Percentiles rank a stretch among this genome's conserved stretches.
Conservation (phyloP, 805 yeast genomes). For the Soucietia sequanensis region DNA sequence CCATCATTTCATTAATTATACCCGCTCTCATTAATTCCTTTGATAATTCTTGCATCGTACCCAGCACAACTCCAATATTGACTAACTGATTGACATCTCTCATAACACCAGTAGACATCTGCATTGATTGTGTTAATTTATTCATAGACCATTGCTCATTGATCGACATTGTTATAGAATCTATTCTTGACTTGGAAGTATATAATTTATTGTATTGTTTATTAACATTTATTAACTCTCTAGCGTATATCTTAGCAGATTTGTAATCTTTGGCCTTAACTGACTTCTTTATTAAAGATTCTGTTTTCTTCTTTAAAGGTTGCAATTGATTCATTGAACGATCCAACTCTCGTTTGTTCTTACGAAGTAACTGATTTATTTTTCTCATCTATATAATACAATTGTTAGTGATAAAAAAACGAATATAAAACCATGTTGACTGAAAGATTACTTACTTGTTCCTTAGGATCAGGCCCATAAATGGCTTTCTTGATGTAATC, state of each 20-base stretch:
- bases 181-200: slow-evolving; percentile 80
- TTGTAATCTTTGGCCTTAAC: slow-evolving; percentile 76
- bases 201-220: slow-evolving; percentile 73
- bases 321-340: slow-evolving; percentile 64
- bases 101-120: slow-evolving; percentile 78
- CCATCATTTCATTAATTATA: slow-evolving; percentile 91
- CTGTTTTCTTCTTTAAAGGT: slow-evolving; percentile 70
- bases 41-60: slow-evolving; percentile 81
- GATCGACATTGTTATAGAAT: slow-evolving; percentile 82
- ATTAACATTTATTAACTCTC: slow-evolving; percentile 71
- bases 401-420: slow-evolving; percentile 1
- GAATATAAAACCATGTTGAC: neutral
- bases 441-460: slow-evolving; percentile 51
- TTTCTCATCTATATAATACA: slow-evolving; percentile 51
- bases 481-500: slow-evolving; percentile 81
- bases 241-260: slow-evolving; percentile 76
- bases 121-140: slow-evolving; percentile 79
- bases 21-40: slow-evolving; percentile 85
- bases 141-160: slow-evolving; percentile 89
- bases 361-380: slow-evolving; percentile 76
- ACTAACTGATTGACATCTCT: slow-evolving; percentile 81
- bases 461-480: slow-evolving; percentile 97
- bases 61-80: slow-evolving; percentile 72
- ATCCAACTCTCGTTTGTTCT: slow-evolving; percentile 82
- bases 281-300: slow-evolving; percentile 66